Conservation (phyloP, 2,329 filamentous ascomycete species). For the Plectosphaerella sp. region DNA sequence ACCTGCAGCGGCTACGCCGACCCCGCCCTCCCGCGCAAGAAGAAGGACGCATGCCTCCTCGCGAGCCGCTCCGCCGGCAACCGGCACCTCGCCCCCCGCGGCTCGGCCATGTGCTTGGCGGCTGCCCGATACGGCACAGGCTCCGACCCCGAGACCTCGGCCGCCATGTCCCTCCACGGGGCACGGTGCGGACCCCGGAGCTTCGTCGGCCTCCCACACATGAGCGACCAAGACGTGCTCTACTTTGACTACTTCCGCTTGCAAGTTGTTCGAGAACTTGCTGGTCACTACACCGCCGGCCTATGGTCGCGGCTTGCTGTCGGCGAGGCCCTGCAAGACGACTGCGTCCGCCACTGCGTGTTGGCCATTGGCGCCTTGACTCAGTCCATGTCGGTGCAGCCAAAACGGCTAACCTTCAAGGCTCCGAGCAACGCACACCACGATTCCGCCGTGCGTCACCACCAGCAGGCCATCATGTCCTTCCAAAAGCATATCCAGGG, state of each 20-base stretch:
- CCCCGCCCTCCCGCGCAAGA: not conserved
- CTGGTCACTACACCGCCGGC: slow-evolving; percentile 4
- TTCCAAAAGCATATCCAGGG: slow-evolving; percentile 5
- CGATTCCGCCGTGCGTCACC: slow-evolving; percentile 5
- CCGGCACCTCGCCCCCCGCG: not conserved
- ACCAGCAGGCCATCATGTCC: slow-evolving; percentile 1
- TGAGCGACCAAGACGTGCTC: slow-evolving; percentile 2
- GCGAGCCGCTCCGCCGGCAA: not conserved
- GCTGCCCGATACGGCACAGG: no score
- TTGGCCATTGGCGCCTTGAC: slow-evolving; percentile 6
- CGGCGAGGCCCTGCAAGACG: slow-evolving; percentile 5
- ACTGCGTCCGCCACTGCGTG: slow-evolving; percentile 6
- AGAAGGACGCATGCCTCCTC: not conserved
- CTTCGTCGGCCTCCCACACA: slow-evolving; percentile 1
- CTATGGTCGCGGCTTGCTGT: slow-evolving; percentile 7
- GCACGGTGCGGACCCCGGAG: not conserved
- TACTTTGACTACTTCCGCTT: slow-evolving; percentile 8
- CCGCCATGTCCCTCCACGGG: not conserved
- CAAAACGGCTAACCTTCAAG: not conserved
- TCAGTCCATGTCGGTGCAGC: not conserved
- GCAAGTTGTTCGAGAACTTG: slow-evolving; percentile 3
- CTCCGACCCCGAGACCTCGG: no score
- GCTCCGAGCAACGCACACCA: slow-evolving; percentile 1
- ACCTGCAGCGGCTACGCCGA: slow-evolving; percentile 12
- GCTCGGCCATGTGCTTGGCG: not conserved